phyloP scores from a whole-genome alignment of 352 stramenopile species.

The Chrysophaeum taylorii region DNA sequence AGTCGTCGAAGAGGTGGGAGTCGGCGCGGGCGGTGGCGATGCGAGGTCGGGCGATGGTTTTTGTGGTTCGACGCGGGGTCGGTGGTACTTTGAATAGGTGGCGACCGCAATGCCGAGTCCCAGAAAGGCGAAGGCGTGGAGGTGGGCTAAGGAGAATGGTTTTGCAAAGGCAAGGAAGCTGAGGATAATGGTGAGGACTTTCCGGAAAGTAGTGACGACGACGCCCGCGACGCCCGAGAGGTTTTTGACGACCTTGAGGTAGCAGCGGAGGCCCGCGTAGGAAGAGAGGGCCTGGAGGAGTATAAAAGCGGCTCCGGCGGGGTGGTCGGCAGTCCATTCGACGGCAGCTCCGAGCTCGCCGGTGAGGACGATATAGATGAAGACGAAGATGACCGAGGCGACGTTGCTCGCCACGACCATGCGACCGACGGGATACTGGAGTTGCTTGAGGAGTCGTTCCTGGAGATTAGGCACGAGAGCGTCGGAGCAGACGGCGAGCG shows the following conservation, averaged over 20 bases:
- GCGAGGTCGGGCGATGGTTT: too few species aligned
- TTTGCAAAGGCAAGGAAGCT: conserved; percentile 33
- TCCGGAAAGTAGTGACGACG: conserved; percentile 30
- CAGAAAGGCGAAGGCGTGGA: conserved; percentile 27
- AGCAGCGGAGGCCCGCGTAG: conserved; percentile 31
- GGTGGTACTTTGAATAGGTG: conserved; percentile 30
- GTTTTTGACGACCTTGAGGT: conserved; percentile 34
- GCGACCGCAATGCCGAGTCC: conserved; percentile 31
- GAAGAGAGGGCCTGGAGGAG: conserved; percentile 27
- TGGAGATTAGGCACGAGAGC: conserved; percentile 36
- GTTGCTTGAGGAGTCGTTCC: conserved; percentile 31
- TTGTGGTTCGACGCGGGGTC: too few species aligned
- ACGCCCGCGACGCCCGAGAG: conserved; percentile 31
- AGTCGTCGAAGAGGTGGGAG: too few species aligned
- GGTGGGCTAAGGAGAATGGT: conserved; percentile 29
- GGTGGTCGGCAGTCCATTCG: conserved; percentile 25
- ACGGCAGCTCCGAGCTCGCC: conserved; percentile 25
- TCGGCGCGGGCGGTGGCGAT: too few species aligned
- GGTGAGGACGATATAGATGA: conserved; percentile 24
- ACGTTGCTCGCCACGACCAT: conserved; percentile 35
- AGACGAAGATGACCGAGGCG: conserved; percentile 31
- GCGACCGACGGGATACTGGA: conserved; percentile 2
- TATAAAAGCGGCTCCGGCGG: conserved; percentile 23
- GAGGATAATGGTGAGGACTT: conserved; percentile 32
- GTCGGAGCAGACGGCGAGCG: conserved; percentile 30